Evolutionary conservation across 2,329 filamentous ascomycete species (phyloP), one percentile per base, ranked within the genome.

Genomic region (Pestalotiopsis sp.): DNA sequence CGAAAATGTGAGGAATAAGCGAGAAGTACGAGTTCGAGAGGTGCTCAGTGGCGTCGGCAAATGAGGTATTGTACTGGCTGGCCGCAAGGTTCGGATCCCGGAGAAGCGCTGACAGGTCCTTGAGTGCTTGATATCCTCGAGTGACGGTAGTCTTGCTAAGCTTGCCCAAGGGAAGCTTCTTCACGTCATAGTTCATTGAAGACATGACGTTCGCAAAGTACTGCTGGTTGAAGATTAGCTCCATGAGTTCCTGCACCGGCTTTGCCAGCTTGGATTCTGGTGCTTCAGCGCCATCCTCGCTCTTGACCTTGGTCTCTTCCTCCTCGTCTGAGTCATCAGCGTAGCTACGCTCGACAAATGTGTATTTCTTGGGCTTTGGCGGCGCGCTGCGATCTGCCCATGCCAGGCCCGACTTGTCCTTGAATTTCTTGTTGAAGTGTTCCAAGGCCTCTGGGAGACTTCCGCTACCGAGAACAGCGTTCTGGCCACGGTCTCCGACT

Each of bases 151-250:
- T 82, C 75, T 95, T 94, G 83, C 92, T 93, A 27, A 97, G 86
- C 77, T 96, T 97, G 4, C 94, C 94, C 1, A 97, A 83, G 0
- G 94, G 94, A 56, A 97, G 83, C 78, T 97, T 97, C 71, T 91
- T 85, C 11, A 87, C 84, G 73, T 94, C 91, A 73, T 94, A 94
- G 72, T 92, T 92, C 72, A 93, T 83, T 1, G 87, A 83, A 1
- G 80, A 77, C 90, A 93, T 92, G 45, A 89, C 87, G 23, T 86
- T 85, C 25, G 88, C 83, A 78, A 97, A 94, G 76, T 91, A 91
- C 25, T 90, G 78, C 68, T 89, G 86, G 78, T 97, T 95, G 84
- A 97, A 97, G 70, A 97, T 97, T 71, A 97, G 87, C 69, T 90
- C 82, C 85, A 97, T 91, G 23, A 97, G 82, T 9, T 88, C 81